Evolutionary conservation across 768 basidiomycete genomes (phyloP).

Genomic region (Rhodocollybia butyracea): DNA sequence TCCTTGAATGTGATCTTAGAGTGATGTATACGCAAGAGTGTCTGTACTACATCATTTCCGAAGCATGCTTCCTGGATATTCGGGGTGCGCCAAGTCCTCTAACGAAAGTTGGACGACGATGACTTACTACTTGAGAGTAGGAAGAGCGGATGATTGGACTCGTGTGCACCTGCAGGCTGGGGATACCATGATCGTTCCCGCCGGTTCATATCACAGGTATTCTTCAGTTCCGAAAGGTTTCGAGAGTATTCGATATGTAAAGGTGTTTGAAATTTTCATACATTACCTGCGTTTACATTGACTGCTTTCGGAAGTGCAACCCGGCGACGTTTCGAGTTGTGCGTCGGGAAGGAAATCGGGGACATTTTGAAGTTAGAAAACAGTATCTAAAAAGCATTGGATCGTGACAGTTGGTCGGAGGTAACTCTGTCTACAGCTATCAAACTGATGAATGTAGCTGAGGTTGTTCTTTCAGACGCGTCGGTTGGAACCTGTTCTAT

Average conservation of each 20-base stretch:
- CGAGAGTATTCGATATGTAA: neutral
- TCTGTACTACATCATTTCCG: neutral
- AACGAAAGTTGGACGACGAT: too few species aligned
- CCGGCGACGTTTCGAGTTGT: neutral
- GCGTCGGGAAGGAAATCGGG: neutral
- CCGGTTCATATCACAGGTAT: neutral
- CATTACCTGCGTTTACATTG: neutral
- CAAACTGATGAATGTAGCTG: too few species aligned
- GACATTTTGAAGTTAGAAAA: neutral
- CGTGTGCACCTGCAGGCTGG: neutral
- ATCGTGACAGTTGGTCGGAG: too few species aligned
- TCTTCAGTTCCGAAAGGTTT: too few species aligned
- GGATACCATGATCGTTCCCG: neutral
- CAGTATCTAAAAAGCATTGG: neutral
- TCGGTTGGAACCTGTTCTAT: too few species aligned
- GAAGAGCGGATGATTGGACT: neutral
- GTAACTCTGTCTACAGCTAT: too few species aligned
- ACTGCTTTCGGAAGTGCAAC: neutral
- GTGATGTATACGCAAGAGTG: neutral
- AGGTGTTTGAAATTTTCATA: neutral
- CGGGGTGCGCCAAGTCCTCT: neutral
- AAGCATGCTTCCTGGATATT: neutral
- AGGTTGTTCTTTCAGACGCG: too few species aligned
- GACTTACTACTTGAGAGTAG: too few species aligned
- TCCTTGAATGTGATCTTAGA: neutral